Evolutionary conservation across 768 basidiomycete species (phyloP), one percentile per base, ranked within the genome.

Genomic region (Naganishia randhawae): DNA sequence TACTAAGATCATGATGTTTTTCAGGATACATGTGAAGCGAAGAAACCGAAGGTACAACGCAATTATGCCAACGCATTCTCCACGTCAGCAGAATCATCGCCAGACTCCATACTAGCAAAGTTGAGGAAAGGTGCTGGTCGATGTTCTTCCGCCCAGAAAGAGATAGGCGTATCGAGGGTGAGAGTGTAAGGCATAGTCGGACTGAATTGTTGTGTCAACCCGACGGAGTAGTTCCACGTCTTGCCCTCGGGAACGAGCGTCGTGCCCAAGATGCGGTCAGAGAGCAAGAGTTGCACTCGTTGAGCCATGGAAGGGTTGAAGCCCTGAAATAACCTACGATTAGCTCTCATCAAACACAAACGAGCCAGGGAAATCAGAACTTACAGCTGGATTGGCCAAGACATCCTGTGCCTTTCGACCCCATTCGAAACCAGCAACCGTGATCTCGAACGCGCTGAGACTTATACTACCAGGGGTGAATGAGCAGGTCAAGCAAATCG

Each of bases 231-330:
- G 80, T 96, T 96, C 96, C 96, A 98, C 37, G 96, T 87, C 65
- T 87, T 87, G 72, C 95, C 96, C 79, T 90, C 93, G 0, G 91
- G 93, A 19, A 95, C 92, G 9, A 98, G 82, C 0, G 92, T 95
- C 87, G 94, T 93, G 27, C 94, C 96, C 17, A 98, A 85, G 72
- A 99, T 88, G 71, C 95, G 89, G 77, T 99, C 96, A 19, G 94
- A 97, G 27, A 98, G 83, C 67, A 98, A 83, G 35, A 98, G 84
- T 79, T 84, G 82, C 27, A 96, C 92, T 27, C 92, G 88, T 78
- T 95, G 94, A 1, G 92, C 95, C 95, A 97, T 97, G 72, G 90
- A 91, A n/a, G 93, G 91, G 80, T 95, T 98, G 83, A 95, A 99
- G 48, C 95, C 92, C 82, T 87, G 73, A 42, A 33, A 72, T 13